Base-by-base conservation (phyloP, 768 basidiomycete genomes). In the Suillus plorans region DNA sequence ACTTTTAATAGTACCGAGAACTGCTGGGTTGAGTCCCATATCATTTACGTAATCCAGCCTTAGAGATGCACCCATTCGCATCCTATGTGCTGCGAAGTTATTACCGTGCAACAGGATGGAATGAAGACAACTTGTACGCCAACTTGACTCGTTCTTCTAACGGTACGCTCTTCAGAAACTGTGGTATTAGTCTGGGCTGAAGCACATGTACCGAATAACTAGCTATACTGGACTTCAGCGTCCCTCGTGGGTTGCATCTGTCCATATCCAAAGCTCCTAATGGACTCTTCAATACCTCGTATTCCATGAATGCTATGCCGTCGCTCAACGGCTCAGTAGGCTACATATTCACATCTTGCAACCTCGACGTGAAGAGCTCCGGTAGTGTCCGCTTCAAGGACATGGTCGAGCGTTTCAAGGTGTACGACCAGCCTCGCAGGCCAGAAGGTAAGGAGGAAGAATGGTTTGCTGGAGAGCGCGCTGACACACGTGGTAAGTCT, bases 51-150 rank as follows among this genome's bases (percentile, higher is more conserved):
- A 52, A 52, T 18, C 9, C 16, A 31, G 28, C 50, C 28, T 52
- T 31, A 10, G 50, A 62, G 53, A 93, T 94, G 93, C 90, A 93
- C 78, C 90, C 93, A 7, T 94, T 94, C 71, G 89, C 92, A 45
- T 86, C 91, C 16, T 93, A 94, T 79, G 90, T 98, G 63, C 82
- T 98, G 44, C 89, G 91, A 67, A 89, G 84, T 75, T 98, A 97
- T 77, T 95, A 94, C 81, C 85, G 86, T 68, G 88, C 88, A n/a
- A 97, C 94, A 39, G 92, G 94, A 67, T 99, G 97, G 97, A 95
- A 95, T 70, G 94, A 97, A 74, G 96, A 98, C 77, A 97, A 97
- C 71, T 81, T 97, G 25, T 98, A 94, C 72, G 87, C 91, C 3
- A 94, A 96, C 68, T 71, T 99, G 52, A 97, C 94, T 1, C 87